Evolutionary conservation across 2,329 filamentous ascomycete species (phyloP).

Genomic region (Nemania bipapillata): DNA sequence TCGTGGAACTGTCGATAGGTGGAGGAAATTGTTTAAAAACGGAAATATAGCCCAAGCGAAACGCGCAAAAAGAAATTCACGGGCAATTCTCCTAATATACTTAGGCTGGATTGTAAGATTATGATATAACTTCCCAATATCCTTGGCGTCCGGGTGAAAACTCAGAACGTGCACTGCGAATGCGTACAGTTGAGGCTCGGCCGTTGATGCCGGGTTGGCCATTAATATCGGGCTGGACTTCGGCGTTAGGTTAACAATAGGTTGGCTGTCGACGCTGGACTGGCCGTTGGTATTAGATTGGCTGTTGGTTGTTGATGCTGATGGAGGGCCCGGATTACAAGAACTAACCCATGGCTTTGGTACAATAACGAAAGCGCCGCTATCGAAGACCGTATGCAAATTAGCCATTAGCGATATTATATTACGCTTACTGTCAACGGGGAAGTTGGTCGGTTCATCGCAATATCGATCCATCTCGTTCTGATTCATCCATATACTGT

Average conservation of each 20-base stretch:
- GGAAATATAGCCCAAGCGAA: constrained; percentile 20
- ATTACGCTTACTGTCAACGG: neutral
- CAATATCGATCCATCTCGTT: constrained; percentile 5
- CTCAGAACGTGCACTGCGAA: constrained; percentile 10
- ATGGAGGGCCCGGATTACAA: neutral
- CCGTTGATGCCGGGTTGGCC: neutral
- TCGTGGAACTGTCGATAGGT: neutral
- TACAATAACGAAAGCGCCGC: constrained; percentile 2
- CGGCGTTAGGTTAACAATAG: neutral
- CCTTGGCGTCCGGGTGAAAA: neutral
- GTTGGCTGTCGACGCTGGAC: neutral
- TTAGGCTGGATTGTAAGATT: constrained; percentile 11
- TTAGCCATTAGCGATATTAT: constrained; percentile 3
- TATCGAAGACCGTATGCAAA: neutral
- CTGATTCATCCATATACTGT: neutral
- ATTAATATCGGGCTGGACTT: neutral
- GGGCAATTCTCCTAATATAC: neutral
- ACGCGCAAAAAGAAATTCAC: constrained; percentile 19
- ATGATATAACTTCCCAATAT: constrained; percentile 6
- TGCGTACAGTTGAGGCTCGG: neutral
- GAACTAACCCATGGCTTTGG: neutral
- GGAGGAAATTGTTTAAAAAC: constrained; percentile 1
- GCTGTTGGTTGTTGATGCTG: neutral
- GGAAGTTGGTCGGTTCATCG: neutral
- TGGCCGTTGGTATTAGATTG: neutral